phyloP scores from a whole-genome alignment of 805 yeast species.

The Dipodascus geniculatus region DNA sequence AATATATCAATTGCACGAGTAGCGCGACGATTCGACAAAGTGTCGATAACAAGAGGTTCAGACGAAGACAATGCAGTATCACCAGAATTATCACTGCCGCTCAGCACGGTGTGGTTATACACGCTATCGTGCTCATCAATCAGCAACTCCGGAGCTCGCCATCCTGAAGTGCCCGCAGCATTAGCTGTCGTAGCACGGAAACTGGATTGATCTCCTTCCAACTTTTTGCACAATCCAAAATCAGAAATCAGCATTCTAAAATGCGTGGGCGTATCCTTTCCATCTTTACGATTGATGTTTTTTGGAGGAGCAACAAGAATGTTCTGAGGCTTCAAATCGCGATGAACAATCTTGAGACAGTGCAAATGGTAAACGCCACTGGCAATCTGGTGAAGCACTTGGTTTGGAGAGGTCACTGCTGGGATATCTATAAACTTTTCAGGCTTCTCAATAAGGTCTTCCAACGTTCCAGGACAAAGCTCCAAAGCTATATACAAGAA shows the following conservation, averaged over 20 bases:
- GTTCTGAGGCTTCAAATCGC: constrained; percentile 92
- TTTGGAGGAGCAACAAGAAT: constrained; percentile 66
- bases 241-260: constrained; percentile 74
- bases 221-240: constrained; percentile 86
- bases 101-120: background rate
- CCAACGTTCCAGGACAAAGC: constrained; percentile 78
- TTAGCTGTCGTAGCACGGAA: constrained; percentile 85
- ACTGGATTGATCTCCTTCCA: constrained; percentile 87
- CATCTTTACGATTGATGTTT: constrained; percentile 15
- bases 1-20: constrained; percentile 90
- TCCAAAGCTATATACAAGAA: constrained; percentile 90
- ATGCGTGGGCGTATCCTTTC: constrained; percentile 12
- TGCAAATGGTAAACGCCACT: constrained; percentile 81
- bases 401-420: constrained; percentile 35
- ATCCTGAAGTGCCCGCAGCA: constrained; percentile 95
- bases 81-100: background rate
- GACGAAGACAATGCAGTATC: constrained; percentile 16
- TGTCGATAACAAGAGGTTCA: constrained; percentile 29
- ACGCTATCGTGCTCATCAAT: constrained; percentile 6
- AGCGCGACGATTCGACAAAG: constrained; percentile 40
- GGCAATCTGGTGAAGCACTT: constrained; percentile 62
- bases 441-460: constrained; percentile 53
- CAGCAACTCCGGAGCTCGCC: constrained; percentile 85
- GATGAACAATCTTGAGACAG: constrained; percentile 80
- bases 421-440: constrained; percentile 29